phyloP scores from a whole-genome alignment of 371 early-diverging fungal genomes.

The Aphelidium insulamus region DNA sequence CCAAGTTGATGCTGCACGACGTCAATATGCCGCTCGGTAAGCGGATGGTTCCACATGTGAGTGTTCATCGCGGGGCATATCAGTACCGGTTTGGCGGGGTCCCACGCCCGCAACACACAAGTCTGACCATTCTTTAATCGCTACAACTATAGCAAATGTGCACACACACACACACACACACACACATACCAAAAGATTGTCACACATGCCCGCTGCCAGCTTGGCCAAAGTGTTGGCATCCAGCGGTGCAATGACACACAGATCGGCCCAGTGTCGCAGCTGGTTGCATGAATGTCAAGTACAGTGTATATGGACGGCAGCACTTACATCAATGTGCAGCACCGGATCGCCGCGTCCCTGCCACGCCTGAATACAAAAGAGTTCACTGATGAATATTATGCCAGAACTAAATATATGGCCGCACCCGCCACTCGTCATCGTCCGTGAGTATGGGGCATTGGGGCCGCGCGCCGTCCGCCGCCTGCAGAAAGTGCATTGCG shows the following conservation, averaged over 20 bases:
- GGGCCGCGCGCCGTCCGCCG: slow-evolving; percentile 11
- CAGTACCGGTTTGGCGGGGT: slow-evolving; percentile 34
- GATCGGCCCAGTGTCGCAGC: slow-evolving; percentile 88
- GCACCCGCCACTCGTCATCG: slow-evolving; percentile 64
- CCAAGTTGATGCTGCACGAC: slow-evolving; percentile 21
- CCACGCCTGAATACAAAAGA: slow-evolving; percentile 31
- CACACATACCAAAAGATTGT: slow-evolving; percentile 51
- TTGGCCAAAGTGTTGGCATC: slow-evolving; percentile 90
- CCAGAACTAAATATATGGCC: not conserved
- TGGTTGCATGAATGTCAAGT: slow-evolving; percentile 5
- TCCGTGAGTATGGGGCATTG: slow-evolving; percentile 39
- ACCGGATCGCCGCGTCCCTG: slow-evolving; percentile 62
- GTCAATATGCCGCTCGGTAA: slow-evolving; percentile 47
- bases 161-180: not conserved
- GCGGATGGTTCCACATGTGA: slow-evolving; percentile 85
- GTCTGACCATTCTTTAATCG: slow-evolving; percentile 50
- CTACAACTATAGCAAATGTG: not conserved
- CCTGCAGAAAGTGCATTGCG: slow-evolving; percentile 59
- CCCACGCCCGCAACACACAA: slow-evolving; percentile 80
- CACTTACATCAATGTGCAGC: slow-evolving; percentile 66
- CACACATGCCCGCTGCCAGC: slow-evolving; percentile 72
- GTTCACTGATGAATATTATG: not conserved
- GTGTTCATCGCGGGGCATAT: slow-evolving; percentile 95
- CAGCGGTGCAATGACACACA: slow-evolving; percentile 66
- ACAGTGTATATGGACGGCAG: not conserved